A percentile compares a stretch with the other conserved stretches of the same genome.
Conservation (phyloP, 1,139 yeast species). For the Debaryomyces nepalensis region DNA sequence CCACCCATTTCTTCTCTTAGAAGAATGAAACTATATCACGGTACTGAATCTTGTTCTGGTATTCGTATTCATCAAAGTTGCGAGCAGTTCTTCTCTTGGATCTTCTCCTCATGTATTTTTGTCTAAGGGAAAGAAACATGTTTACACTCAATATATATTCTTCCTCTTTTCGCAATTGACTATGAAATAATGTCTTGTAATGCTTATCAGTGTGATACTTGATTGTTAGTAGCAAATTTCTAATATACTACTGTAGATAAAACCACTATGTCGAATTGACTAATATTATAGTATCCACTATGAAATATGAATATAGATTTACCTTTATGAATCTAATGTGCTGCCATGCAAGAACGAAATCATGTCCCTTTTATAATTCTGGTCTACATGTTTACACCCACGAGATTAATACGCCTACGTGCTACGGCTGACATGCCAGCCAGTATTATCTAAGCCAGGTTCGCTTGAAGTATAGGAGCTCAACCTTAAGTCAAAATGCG, state of each 20-base stretch:
- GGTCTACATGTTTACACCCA: constrained; percentile 1
- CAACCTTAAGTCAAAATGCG: not conserved
- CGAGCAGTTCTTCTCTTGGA: not conserved
- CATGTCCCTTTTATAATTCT: too few relatives aligned
- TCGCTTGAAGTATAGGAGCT: not conserved
- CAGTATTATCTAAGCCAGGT: constrained; percentile 1
- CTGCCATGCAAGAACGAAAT: too few relatives aligned
- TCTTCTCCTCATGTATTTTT: constrained; percentile 2
- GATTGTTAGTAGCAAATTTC: too few relatives aligned
- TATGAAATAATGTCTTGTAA: too few relatives aligned
- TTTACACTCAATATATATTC: not conserved
- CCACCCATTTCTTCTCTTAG: constrained; percentile 1
- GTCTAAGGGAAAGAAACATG: constrained; percentile 6
- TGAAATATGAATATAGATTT: too few relatives aligned
- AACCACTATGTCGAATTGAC: too few relatives aligned
- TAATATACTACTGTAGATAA: too few relatives aligned
- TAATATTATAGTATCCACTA: too few relatives aligned
- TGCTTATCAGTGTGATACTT: too few relatives aligned
- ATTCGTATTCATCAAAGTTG: constrained; percentile 8
- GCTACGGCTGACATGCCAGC: not conserved
- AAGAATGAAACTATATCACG: constrained; percentile 10
- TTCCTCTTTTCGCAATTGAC: too few relatives aligned
- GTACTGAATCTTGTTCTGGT: constrained; percentile 11
- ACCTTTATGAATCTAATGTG: too few relatives aligned
- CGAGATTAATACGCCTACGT: not conserved